Evolutionary conservation across 306 rosid species (phyloP), one percentile per base, ranked within the genome.

Genomic region (Abrus pulchellus): DNA sequence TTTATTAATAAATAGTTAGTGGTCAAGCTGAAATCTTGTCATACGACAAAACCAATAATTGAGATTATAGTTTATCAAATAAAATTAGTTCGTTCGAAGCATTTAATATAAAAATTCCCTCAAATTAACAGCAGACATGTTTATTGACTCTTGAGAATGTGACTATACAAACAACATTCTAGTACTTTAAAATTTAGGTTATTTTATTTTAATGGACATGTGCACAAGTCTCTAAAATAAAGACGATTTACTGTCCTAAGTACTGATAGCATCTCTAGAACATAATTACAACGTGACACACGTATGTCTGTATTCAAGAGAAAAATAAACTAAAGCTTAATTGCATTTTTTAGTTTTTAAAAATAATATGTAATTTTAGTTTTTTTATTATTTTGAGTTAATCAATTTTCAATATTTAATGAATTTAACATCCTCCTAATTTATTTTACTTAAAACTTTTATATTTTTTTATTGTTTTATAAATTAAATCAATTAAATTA

Each of bases 1-100:
- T 68, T 40, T 60, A 64, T 49, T 34, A 55, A 66, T 66, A 56
- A 74, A 81, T 64, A 40, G 45, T 33, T 65, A 55, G 72, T 75
- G 85, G 57, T 28, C 47, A 67, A 56, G 68, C 52, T 36, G 65
- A 75, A 48, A 75, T 57, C 29, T 14, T 49, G 43, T 68, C 68
- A 76, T 28, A 61, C 44, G 82, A 82, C 85, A 76, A 76, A 77
- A 27, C 52, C 56, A 71, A 83, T 77, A 83, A 83, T 83, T 77
- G 83, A 76, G 68, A 43, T 14, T 27, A 47, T 48, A n/a, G 66
- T 75, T 81, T 48, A 36, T 9, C 12, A 74, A 75, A 62, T 72
- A 61, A 28, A 69, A 14, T 33, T 48, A 59, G 32, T 32, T 69
- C 10, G 32, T 32, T 69, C 10, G 47, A 11, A 44, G 64, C 29